Evolutionary conservation across 176 grass and related monocot species (phyloP), one percentile per base, ranked within the genome.

Genomic region (Triticum turgidum): DNA sequence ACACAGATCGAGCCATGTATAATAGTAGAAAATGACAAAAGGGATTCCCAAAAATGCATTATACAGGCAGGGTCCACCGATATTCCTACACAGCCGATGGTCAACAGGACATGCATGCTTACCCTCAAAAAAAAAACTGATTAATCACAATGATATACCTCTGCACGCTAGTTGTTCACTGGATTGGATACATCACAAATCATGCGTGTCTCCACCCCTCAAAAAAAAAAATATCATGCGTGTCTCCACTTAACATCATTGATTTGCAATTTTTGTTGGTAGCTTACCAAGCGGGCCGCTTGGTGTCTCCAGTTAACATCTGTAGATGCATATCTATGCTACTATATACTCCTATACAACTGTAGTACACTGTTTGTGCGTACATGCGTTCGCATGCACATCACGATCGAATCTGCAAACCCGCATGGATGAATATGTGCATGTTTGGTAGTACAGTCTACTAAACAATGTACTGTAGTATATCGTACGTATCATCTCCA

Each of bases 121-220:
- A 25, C 25, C 25, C 25, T 25, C 24, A 25, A 25, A 25, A 25
- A 25, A 25, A 25, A 25, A 7, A 58, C 17, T 8, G 6, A 58
- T 20, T 58, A 7, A 21, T 58, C 52, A 17, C 17, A 58, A 20
- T 3, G 52, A 5, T 41, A n/a, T 72, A 42, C 10, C 5, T 24
- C 11, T 6, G 42, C 13, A 76, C 7, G 44, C 7, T 51, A 51
- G 73, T 3, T 18, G 42, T 51, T 51, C 22, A 30, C 33, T 47
- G 37, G 56, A 64, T 75, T 69, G 63, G 80, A 82, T 64, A 62
- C n/a, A 76, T 84, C 38, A 76, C 37, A 29, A 64, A 84, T 65
- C 18, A 65, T 76, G 49, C 2, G 66, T 59, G 34, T 67, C 52
- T 51, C 25, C 25, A 25, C 25, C 25, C 25, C 25, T 25, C 25